phyloP scores from a whole-genome alignment of 768 basidiomycete genomes.

The Scleroderma bovista region DNA sequence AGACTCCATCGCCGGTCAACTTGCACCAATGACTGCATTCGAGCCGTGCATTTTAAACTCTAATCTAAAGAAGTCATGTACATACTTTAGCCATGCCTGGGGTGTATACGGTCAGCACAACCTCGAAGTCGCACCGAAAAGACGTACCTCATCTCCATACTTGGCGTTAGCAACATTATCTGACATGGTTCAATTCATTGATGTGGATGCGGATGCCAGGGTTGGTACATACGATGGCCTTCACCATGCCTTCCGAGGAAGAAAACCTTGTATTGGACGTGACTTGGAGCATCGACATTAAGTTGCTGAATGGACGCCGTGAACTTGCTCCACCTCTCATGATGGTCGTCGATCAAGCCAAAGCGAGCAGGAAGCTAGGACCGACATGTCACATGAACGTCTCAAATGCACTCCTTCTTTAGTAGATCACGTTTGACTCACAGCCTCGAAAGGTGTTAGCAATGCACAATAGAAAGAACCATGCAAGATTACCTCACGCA shows the following conservation, averaged over 20 bases:
- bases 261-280: conserved; percentile 54
- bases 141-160: conserved; percentile 47
- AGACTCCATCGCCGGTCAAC: conserved; percentile 56
- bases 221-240: conserved; percentile 61
- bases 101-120: conserved; percentile 2
- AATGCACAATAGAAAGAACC: background rate
- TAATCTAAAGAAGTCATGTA: background rate
- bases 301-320: conserved; percentile 37
- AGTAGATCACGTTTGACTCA: background rate
- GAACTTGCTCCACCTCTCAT: conserved; percentile 47
- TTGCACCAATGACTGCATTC: conserved; percentile 55
- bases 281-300: conserved; percentile 35
- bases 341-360: conserved; percentile 48
- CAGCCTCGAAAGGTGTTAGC: background rate
- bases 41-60: background rate
- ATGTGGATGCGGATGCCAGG: background rate
- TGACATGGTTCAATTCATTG: conserved; percentile 28
- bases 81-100: conserved; percentile 56
- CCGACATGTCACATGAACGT: background rate
- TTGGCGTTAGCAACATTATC: conserved; percentile 68
- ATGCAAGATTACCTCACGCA: background rate
- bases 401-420: background rate
- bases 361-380: conserved; percentile 51
- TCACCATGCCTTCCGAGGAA: conserved; percentile 68
- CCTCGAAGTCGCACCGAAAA: background rate